Evolutionary conservation across 192 early-diverging fungal genomes (phyloP), one percentile per base, ranked within the genome.

Genomic region (Coemansia sp.): DNA sequence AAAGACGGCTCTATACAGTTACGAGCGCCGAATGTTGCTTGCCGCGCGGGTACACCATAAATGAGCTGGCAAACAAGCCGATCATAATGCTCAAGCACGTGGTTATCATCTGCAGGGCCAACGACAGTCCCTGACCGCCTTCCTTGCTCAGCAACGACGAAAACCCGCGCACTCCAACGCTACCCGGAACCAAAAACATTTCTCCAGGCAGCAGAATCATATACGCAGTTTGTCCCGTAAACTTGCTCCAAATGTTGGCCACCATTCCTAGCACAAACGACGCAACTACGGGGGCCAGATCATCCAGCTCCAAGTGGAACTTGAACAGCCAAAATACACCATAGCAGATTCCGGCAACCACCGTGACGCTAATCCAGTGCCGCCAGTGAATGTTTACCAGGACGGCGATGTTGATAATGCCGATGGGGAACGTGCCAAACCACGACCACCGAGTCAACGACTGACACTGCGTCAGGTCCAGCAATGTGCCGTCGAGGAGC

Each of bases 121-220:
- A 72, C 54, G 75, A 57, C 17, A 75, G 66, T 12, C 84, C 84
- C 55, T 84, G 75, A 1, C 65, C 71, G 35, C 69, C 76, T 11
- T 84, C 74, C 8, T 83, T 70, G 61, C 74, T 84, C 45, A 91
- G 69, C 21, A 93, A 70, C 3, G 86, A 86, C 19, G 90, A 74
- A 8, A 82, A 82, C 1, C 73, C 75, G 22, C 83, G 71, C 1
- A 93, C 90, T 38, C 91, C 90, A 17, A 93, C 68, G 69, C 84
- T 87, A 25, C 93, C 93, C n/a, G 93, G 94, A 0, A 93, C 92
- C 64, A 93, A 67, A 56, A 93, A 72, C 52, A 94, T 72, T 19
- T 93, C 90, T 25, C 93, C 93, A 23, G 89, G 86, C 35, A 95
- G 74, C 41, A 94, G 73, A 15, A 90, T 87, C 43, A 87, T 89